Base-by-base conservation (phyloP, 1,139 yeast species). In the Debaryomycetaceae sp. region DNA sequence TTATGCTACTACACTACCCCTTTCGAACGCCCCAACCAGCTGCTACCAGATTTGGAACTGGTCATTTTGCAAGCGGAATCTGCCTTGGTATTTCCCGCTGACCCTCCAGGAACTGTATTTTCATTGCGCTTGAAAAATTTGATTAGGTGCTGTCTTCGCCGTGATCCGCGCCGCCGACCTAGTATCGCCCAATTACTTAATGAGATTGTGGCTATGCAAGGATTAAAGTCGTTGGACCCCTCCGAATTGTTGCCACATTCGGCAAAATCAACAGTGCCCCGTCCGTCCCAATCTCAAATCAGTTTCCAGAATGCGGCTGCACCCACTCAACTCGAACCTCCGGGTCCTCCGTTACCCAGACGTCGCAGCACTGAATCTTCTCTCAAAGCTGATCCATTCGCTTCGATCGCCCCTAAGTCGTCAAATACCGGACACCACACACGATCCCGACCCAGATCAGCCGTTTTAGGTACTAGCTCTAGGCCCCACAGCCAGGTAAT, bases 1-100 rank as follows among this genome's bases (percentile, higher is more conserved):
- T 60, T 90, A 33, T 82, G 97, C 49, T 90, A 82, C 55, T 90
- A 83, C 52, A 87, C 86, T 1, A 90, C 98, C 0, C 98, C 98
- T 1, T 90, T 90, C 52, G 98, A 90, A 54, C 70, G 71, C 50
- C 75, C 78, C 10, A 38, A 37, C 15, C 69, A 63, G 23, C 46
- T 59, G 4, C 41, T 64, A 27, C 53, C 51, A 22, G 69, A 64
- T 27, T 45, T 64, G 49, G 70, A 64, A 37, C 38, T 34, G n/a
- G 51, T 48, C 39, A 64, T 64, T 24, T 42, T 63, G 26, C 49
- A 58, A 28, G 51, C 63, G 30, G 40, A 51, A 14, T 41, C 48
- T 15, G 51, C 58, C n/a, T 49, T 64, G 22, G 49, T 51, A 18
- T 49, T 64, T 32, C 6, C 10, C 20, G 50, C 41, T 25, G 60